Evolutionary conservation across 441 rosid genomes (phyloP).

Genomic region (Theobroma grandiflorum): DNA sequence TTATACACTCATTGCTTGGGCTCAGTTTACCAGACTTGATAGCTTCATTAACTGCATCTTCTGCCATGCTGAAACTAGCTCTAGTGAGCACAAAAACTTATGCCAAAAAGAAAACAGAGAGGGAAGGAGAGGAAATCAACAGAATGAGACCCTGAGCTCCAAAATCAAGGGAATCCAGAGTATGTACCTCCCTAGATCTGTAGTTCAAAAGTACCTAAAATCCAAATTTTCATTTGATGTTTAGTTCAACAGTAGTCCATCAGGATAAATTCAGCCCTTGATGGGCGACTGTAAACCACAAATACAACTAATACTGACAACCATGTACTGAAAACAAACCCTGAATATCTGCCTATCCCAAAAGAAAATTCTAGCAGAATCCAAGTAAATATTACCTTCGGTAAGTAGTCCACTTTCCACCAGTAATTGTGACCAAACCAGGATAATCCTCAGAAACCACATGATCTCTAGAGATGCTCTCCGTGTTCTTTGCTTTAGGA

Average conservation of each 20-base stretch:
- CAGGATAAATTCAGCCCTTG: conserved; percentile 3
- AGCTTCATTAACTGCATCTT: conserved; percentile 93
- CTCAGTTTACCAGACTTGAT: conserved; percentile 76
- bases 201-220: not conserved
- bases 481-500: conserved; percentile 90
- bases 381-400: conserved; percentile 62
- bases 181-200: not conserved
- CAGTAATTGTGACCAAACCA: conserved; percentile 94
- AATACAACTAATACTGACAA: not conserved
- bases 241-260: not conserved
- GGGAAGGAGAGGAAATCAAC: not conserved
- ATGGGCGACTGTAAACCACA: not conserved
- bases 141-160: not conserved
- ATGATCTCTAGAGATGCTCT: conserved; percentile 95
- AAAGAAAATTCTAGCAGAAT: conserved; percentile 17
- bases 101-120: not conserved
- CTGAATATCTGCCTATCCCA: conserved; percentile 14
- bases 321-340: not conserved
- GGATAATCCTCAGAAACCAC: conserved; percentile 86
- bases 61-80: conserved; percentile 86
- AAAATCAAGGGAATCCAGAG: not conserved
- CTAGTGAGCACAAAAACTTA: conserved; percentile 35
- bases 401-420: conserved; percentile 99
- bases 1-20: conserved; percentile 67
- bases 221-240: not conserved